phyloP scores from a whole-genome alignment of 768 basidiomycete species.

The Termitomyces titanicus region DNA sequence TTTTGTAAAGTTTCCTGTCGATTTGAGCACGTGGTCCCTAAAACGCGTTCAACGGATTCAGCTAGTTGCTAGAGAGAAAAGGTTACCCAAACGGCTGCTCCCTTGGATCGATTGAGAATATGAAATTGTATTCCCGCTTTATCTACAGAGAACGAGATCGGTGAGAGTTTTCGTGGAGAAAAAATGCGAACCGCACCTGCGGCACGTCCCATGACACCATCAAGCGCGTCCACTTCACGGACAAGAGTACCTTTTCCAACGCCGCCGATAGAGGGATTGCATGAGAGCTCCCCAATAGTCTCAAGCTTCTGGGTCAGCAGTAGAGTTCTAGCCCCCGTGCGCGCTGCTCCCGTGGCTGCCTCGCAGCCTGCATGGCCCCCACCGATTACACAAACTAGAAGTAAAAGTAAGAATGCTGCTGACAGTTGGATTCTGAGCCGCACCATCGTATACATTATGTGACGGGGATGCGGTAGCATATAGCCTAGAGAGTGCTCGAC shows the following conservation, averaged over 20 bases:
- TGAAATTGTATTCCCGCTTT: constrained; percentile 88
- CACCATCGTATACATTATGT: constrained; percentile 13
- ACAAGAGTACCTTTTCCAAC: constrained; percentile 91
- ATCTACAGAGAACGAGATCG: constrained; percentile 39
- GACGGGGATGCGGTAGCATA: constrained; percentile 1
- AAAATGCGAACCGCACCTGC: constrained; percentile 49
- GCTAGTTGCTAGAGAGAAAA: background rate
- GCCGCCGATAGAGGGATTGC: constrained; percentile 90
- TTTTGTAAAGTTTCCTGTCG: constrained; percentile 80
- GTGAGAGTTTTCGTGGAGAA: background rate
- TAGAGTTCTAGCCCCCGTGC: constrained; percentile 77
- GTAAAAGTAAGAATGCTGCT: background rate
- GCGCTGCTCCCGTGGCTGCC: constrained; percentile 82
- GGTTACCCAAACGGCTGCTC: constrained; percentile 84
- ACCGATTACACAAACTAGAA: constrained; percentile 77
- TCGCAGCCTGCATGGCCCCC: constrained; percentile 94
- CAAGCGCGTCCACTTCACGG: constrained; percentile 88
- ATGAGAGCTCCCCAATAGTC: constrained; percentile 80
- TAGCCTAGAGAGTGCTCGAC: constrained; percentile 7
- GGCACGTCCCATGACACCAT: constrained; percentile 81
- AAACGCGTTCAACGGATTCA: background rate
- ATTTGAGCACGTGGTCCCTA: constrained; percentile 90
- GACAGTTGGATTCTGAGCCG: background rate
- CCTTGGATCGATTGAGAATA: constrained; percentile 81
- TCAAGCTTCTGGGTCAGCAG: constrained; percentile 80